phyloP scores from a whole-genome alignment of 176 grass and related monocot genomes.

The Oryza glumipatula region DNA sequence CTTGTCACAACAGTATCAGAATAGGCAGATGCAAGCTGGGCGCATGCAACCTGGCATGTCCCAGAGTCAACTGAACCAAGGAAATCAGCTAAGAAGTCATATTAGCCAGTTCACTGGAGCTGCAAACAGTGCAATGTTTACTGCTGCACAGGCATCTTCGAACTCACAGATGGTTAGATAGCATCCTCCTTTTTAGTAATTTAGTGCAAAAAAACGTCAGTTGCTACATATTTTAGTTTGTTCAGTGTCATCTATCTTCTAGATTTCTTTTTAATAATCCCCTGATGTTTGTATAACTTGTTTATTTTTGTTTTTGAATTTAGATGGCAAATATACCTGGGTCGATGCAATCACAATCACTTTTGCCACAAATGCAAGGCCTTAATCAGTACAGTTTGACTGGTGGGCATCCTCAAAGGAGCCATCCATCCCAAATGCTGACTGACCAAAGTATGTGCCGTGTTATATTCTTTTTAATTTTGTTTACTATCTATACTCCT shows the following conservation, averaged over 20 bases:
- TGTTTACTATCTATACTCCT: neutral
- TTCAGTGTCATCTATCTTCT: conserved; percentile 15
- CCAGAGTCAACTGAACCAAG: conserved; percentile 88
- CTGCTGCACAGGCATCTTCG: conserved; percentile 83
- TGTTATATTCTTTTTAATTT: conserved; percentile 17
- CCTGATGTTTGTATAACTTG: conserved; percentile 25
- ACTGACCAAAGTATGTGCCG: conserved; percentile 77
- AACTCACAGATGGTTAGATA: conserved; percentile 87
- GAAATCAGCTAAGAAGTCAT: conserved; percentile 82
- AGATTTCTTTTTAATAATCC: neutral
- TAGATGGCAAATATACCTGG: conserved; percentile 88
- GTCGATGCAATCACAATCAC: conserved; percentile 79
- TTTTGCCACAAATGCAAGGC: conserved; percentile 76
- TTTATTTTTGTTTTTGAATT: conserved; percentile 50
- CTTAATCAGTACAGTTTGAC: conserved; percentile 70
- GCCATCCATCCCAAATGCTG: conserved; percentile 82
- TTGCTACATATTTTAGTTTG: conserved; percentile 18
- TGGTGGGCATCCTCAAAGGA: conserved; percentile 80
- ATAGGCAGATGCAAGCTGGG: conserved; percentile 68
- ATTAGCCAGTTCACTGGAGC: conserved; percentile 82
- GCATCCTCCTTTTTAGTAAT: conserved; percentile 10
- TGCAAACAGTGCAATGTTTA: conserved; percentile 79
- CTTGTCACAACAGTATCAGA: conserved; percentile 88
- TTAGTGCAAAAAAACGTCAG: neutral
- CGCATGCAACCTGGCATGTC: conserved; percentile 79